Percentiles rank a stretch among this genome's conserved stretches.
phyloP scores from a whole-genome alignment of 2,329 filamentous ascomycete species.

The Calonectria henricotiae region DNA sequence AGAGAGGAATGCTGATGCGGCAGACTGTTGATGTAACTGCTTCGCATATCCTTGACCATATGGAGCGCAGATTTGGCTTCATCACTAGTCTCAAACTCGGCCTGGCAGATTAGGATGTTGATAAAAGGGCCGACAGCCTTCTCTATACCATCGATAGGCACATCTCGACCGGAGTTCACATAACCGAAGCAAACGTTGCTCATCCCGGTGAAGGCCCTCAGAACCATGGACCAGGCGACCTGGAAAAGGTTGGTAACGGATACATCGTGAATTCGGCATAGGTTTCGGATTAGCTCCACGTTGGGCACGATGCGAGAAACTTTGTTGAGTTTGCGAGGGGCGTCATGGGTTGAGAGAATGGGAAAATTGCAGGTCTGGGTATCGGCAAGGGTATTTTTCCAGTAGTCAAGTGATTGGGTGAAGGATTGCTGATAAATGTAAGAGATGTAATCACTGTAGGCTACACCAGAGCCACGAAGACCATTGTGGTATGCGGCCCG shows the following conservation, averaged over 20 bases:
- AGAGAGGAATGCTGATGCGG: conserved; percentile 18
- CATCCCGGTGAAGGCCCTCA: conserved; percentile 65
- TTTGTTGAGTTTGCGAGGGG: not conserved
- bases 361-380: conserved; percentile 15
- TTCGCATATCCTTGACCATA: conserved; percentile 17
- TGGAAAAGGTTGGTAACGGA: conserved; percentile 69
- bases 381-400: not conserved
- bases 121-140: conserved; percentile 69
- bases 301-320: conserved; percentile 4
- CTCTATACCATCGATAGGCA: conserved; percentile 65
- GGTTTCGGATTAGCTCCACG: conserved; percentile 2
- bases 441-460: conserved; percentile 9
- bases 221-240: conserved; percentile 67
- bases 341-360: not conserved
- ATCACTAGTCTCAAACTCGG: not conserved
- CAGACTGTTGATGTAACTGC: conserved; percentile 13
- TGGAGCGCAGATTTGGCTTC: conserved; percentile 4
- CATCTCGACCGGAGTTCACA: conserved; percentile 70
- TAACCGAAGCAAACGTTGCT: conserved; percentile 70
- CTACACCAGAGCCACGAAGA: conserved; percentile 1
- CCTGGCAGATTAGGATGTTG: conserved; percentile 66
- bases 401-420: conserved; percentile 4
- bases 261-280: conserved; percentile 50
- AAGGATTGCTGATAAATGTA: conserved; percentile 12
- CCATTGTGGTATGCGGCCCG: conserved; percentile 47